Evolutionary conservation across 2,329 filamentous ascomycete species (phyloP).

Genomic region (Colletotrichum cuscutae): DNA sequence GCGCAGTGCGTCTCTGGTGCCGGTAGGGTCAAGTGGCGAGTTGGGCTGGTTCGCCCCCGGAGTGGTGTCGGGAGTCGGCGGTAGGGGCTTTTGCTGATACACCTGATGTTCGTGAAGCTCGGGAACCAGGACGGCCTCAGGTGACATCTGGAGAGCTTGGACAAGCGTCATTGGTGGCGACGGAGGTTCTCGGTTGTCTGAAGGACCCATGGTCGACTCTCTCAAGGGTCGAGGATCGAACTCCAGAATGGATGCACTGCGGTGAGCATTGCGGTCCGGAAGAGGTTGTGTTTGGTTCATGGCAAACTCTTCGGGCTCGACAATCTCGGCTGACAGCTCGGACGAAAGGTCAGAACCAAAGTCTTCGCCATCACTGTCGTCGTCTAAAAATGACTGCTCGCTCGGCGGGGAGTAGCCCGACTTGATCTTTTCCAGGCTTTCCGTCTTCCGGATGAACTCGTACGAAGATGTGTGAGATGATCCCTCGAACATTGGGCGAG

Average conservation of each 20-base stretch:
- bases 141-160: conserved; percentile 58
- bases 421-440: conserved; percentile 59
- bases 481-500: conserved; percentile 36
- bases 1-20: conserved; percentile 48
- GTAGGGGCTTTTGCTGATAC: conserved; percentile 56
- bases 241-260: conserved; percentile 19
- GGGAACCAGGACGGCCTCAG: conserved; percentile 48
- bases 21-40: conserved; percentile 44
- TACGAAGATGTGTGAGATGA: conserved; percentile 50
- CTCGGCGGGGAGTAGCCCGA: conserved; percentile 44
- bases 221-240: conserved; percentile 23
- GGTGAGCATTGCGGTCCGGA: conserved; percentile 7
- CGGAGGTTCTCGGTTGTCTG: conserved; percentile 37
- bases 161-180: conserved; percentile 60
- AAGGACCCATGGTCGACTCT: conserved; percentile 10
- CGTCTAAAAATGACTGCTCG: conserved; percentile 57
- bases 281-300: conserved; percentile 12
- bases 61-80: conserved; percentile 61
- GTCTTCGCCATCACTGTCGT: conserved; percentile 56
- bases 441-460: conserved; percentile 64
- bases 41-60: conserved; percentile 52
- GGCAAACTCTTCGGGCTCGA: conserved; percentile 40
- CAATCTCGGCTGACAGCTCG: conserved; percentile 66
- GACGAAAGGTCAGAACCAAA: conserved; percentile 70
- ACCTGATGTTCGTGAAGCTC: conserved; percentile 53